Evolutionary conservation across 768 basidiomycete genomes (phyloP), one percentile per base, ranked within the genome.

Genomic region (Scleroderma citrinum): DNA sequence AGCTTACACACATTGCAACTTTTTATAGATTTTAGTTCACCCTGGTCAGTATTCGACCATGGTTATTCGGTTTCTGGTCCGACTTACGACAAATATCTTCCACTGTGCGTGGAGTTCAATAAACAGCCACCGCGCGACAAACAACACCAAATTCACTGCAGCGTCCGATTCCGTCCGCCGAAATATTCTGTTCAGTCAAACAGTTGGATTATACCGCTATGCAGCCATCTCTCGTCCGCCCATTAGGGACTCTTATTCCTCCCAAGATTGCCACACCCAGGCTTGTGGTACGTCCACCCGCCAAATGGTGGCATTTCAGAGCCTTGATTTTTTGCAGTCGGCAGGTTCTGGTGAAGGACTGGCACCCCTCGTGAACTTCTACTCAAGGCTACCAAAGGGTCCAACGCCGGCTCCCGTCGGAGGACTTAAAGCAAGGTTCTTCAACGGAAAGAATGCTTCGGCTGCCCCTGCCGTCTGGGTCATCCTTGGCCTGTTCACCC

Each of bases 381-480:
- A 98, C 76, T 92, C 89, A 52, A 94, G 92, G 70, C 81, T 98
- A 44, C 95, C 93, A 56, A 97, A 97, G 68, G 94, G 94, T 40
- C 73, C 81, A 35, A 79, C 82, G 31, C 74, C 88, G 16, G 64
- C 75, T 34, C 71, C 81, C 17, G 72, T 76, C 46, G 70, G 70
- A 47, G 89, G 92, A 19, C 73, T 95, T 61, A 87, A 88, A 69
- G 87, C 69, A n/a, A 75, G 83, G 39, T 90, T 76, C 71, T 92
- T 93, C 69, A 81, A 77, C 57, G 93, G 91, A 54, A 81, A 82
- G 71, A 95, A 91, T 67, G 93, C 91, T 35, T 85, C 83, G 1
- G 85, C 78, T 21, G 75, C 71, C 38, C 88, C 88, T 19, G 60
- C 88, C 36, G 78, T 82, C 46, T 77, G 69, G 57, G 71, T 79